Evolutionary conservation across 2,329 filamentous ascomycete species (phyloP), one percentile per base, ranked within the genome.

Genomic region (Tolypocladium tundrense): DNA sequence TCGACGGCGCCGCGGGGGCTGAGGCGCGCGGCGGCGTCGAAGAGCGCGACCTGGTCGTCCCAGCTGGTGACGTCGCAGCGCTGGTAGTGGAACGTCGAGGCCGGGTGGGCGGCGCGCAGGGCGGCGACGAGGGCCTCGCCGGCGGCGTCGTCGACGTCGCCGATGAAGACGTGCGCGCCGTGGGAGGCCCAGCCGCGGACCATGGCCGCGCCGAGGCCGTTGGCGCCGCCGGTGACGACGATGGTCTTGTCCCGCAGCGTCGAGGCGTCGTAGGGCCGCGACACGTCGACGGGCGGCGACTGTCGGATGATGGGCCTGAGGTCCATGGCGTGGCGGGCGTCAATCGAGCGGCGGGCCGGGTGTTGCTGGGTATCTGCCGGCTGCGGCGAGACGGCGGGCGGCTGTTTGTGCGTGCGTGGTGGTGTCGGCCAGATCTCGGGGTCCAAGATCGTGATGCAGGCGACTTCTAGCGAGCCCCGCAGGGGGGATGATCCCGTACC

Each of bases 41-140:
- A 90, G 57, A 88, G 75, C 35, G 77, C 72, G 52, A 84, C 80
- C 66, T 88, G 86, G 7, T 80, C 82, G 50, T 82, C 72, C 84
- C 85, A 89, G 61, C 79, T 75, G 1, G 82, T 83, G 11, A 89
- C 86, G 70, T 89, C 81, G 73, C 83, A 86, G 63, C 79, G 75
- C 55, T 84, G 72, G 66, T 82, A 87, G 65, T 80, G 74, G 60
- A 82, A 79, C 33, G 77, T 61, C 68, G 73, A 39, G 69, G 73
- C 60, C 66, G 66, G 67, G 53, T 73, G 60, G 16, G 58, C 67
- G 48, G 73, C 65, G 48, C 78, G 76, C 43, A 87, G 70, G 35
- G 79, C 73, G 14, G 79, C 77, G 10, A 83, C 78, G 31, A 88
- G 73, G 27, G 73, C 69, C 61, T 82, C 76, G 31, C 85, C 85